These are phyloP conservation scores for Periconia macrospinosa DNA, from an alignment of 2,329 filamentous ascomycete genomes.

Conservation along the genomic window DNA sequence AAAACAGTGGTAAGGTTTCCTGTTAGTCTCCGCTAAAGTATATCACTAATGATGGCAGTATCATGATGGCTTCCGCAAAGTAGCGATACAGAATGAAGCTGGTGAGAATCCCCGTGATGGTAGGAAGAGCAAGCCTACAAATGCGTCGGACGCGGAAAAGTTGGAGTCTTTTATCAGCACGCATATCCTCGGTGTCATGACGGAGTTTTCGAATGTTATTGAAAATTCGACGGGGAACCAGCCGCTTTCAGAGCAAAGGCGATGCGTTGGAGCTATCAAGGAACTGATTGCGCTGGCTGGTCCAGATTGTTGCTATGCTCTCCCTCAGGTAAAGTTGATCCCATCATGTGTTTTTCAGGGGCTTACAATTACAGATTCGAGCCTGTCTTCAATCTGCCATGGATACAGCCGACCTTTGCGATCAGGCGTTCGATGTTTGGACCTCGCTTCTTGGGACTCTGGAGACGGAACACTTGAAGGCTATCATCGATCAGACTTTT, in stretches of 20 bases:
- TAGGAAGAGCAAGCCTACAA: slow-evolving; percentile 48
- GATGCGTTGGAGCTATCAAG: slow-evolving; percentile 80
- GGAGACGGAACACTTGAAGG: slow-evolving; percentile 72
- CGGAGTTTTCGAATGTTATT: slow-evolving; percentile 75
- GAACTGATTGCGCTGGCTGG: slow-evolving; percentile 82
- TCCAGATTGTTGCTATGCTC: slow-evolving; percentile 71
- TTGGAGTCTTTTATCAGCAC: slow-evolving; percentile 77
- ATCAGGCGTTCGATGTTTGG: slow-evolving; percentile 84
- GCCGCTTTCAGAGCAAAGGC: slow-evolving; percentile 68
- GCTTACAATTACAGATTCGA: slow-evolving; percentile 66
- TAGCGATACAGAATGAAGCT: slow-evolving; percentile 48
- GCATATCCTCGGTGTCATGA: slow-evolving; percentile 85
- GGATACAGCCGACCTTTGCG: slow-evolving; percentile 71
- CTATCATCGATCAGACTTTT: slow-evolving; percentile 84
- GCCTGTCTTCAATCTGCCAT: slow-evolving; percentile 89
- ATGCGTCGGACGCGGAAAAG: slow-evolving; percentile 46
- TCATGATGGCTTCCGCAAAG: slow-evolving; percentile 54
- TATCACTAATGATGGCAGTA: slow-evolving; percentile 19
- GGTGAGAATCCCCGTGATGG: slow-evolving; percentile 37
- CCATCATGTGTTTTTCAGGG: neutral
- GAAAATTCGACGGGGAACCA: slow-evolving; percentile 65
- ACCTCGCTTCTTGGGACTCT: slow-evolving; percentile 73
- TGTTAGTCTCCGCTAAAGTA: slow-evolving; percentile 1
- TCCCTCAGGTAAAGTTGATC: slow-evolving; percentile 72
- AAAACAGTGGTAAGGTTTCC: slow-evolving; percentile 54